Percentiles rank a stretch among this genome's conserved stretches.
Evolutionary conservation across 1,284 basidiomycete species (phyloP).

Genomic region (Ceratobasidium sp.): DNA sequence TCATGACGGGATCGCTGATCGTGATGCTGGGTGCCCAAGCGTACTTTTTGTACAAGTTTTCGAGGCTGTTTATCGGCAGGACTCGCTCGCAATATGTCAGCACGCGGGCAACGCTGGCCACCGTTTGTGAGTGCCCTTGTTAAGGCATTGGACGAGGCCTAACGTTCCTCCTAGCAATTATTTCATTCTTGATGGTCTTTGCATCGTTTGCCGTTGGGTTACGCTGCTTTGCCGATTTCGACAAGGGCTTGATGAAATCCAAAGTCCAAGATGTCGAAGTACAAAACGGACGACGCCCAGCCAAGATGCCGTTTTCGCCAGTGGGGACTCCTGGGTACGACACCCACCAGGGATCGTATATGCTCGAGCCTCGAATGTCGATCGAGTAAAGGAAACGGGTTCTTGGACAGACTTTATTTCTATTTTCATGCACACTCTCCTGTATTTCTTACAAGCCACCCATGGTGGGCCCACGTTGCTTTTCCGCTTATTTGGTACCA

Average conservation of each 20-base stretch:
- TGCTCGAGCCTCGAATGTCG: constrained; percentile 56
- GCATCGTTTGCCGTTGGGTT: constrained; percentile 74
- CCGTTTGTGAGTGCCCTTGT: constrained; percentile 67
- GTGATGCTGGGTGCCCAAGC: constrained; percentile 61
- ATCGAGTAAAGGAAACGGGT: constrained; percentile 53
- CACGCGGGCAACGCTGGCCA: constrained; percentile 75
- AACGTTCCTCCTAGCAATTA: constrained; percentile 58
- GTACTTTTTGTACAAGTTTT: constrained; percentile 65
- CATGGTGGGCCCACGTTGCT: background rate
- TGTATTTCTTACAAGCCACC: constrained; percentile 1
- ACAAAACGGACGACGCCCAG: constrained; percentile 21
- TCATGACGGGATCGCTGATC: constrained; percentile 70
- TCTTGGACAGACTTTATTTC: constrained; percentile 12
- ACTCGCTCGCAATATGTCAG: constrained; percentile 64
- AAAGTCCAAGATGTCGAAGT: constrained; percentile 55
- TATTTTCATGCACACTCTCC: constrained; percentile 9
- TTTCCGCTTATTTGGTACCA: background rate
- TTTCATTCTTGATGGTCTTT: constrained; percentile 74
- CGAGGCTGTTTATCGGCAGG: constrained; percentile 72
- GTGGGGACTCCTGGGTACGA: constrained; percentile 58
- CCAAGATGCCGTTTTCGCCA: constrained; percentile 56
- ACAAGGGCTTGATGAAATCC: constrained; percentile 69
- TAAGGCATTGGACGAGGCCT: constrained; percentile 2
- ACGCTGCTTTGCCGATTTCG: constrained; percentile 79
- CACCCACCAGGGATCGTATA: constrained; percentile 53